phyloP scores from a whole-genome alignment of 352 stramenopile species.

The Globisporangium barbulae region DNA sequence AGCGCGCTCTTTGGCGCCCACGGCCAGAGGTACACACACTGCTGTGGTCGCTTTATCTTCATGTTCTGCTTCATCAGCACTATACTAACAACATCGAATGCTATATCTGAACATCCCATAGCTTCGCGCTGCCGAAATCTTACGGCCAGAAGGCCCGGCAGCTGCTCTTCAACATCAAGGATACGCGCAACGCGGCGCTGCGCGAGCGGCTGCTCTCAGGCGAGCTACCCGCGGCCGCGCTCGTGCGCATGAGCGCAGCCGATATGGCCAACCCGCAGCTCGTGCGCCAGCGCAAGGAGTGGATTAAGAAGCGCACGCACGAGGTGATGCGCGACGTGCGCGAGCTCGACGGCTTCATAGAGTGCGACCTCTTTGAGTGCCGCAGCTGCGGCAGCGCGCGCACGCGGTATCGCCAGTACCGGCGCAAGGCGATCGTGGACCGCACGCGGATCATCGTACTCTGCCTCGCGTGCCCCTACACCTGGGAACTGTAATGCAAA shows the following conservation, averaged over 20 bases:
- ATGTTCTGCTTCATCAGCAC: neutral
- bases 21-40: slow-evolving; percentile 38
- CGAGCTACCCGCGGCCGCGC: slow-evolving; percentile 38
- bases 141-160: slow-evolving; percentile 80
- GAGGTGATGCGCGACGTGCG: slow-evolving; percentile 76
- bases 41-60: neutral
- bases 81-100: neutral
- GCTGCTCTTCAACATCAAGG: slow-evolving; percentile 82
- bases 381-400: slow-evolving; percentile 69
- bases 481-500: slow-evolving; percentile 64
- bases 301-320: slow-evolving; percentile 82
- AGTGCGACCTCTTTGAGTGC: slow-evolving; percentile 82
- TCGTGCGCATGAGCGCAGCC: slow-evolving; percentile 74
- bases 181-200: slow-evolving; percentile 61
- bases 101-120: slow-evolving; percentile 9
- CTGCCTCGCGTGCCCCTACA: slow-evolving; percentile 70
- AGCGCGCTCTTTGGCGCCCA: slow-evolving; percentile 51
- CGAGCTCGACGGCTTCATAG: slow-evolving; percentile 62
- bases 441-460: slow-evolving; percentile 81
- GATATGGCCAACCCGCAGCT: slow-evolving; percentile 88
- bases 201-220: slow-evolving; percentile 67
- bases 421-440: slow-evolving; percentile 81
- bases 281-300: slow-evolving; percentile 75
- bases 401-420: slow-evolving; percentile 79
- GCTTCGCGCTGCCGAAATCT: slow-evolving; percentile 65